Base-by-base conservation (phyloP, 768 basidiomycete species). In the Cubamyces sp. region DNA sequence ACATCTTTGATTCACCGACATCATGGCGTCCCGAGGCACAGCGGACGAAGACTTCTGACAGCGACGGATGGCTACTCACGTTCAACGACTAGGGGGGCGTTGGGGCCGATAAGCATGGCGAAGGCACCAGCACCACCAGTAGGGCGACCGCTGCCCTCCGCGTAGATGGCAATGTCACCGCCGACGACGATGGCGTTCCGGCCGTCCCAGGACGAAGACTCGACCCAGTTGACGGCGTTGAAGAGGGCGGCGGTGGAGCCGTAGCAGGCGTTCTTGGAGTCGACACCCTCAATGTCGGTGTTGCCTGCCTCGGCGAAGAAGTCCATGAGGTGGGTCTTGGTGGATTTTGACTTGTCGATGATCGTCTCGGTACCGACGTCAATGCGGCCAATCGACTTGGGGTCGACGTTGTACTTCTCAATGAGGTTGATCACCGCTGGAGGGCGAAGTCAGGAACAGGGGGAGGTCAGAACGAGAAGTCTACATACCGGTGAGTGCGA, bases 181-280 rank as follows among this genome's bases (percentile, higher is more conserved):
- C 87, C 88, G 52, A 98, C 94, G 64, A 98, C 95, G 65, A 99
- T 95, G 12, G 97, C 96, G 74, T 96, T 94, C 56, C 96, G 87
- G 52, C 96, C 96, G 69, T 99, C 96, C 97, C 96, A 99, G 5
- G 91, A 94, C 52, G 87, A 87, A 39, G 90, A 91, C 75, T 99
- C 96, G 62, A 98, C 81, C 97, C 97, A 99, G 84, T 99, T 99
- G 73, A 96, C 81, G 50, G 94, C 92, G 77, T 99, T 99, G 87
- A 98, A 99, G 59, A 99, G 87, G 3, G 97, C 97, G 47, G 97
- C 97, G 23, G 97, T 99, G 39, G 94, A 96, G 28, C 97, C 97
- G 71, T 99, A 99, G 81, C 97, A 99, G 19, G 97, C 97, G 74
- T 98, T 99, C 81, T 98, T 98, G 48, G 92, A 95, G 79, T 99